Percentiles rank a stretch among this genome's conserved stretches.
These are phyloP conservation scores for Penicillium sp. DNA, from an alignment of 2,329 filamentous ascomycete genomes.

Conservation along the genomic window DNA sequence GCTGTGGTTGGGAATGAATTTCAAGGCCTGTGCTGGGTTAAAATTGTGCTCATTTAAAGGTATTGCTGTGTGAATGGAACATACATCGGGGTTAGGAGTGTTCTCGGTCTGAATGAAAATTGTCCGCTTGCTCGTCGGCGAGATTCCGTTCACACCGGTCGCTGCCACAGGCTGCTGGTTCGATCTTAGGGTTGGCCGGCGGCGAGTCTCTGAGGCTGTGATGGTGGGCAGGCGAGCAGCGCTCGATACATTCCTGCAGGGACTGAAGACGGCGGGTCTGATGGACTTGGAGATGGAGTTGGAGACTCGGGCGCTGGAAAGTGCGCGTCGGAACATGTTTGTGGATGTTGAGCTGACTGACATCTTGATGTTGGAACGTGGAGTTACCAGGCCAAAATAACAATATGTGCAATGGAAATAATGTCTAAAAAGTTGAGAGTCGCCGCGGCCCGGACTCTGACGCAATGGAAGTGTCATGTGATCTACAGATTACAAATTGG, in stretches of 20 bases:
- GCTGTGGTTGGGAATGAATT: constrained; percentile 88
- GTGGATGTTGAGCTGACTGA: constrained; percentile 34
- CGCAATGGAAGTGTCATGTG: constrained; percentile 34
- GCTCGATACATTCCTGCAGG: constrained; percentile 44
- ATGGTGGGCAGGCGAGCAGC: constrained; percentile 47
- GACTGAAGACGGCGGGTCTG: constrained; percentile 28
- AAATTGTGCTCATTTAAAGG: not conserved
- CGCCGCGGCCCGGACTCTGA: constrained; percentile 27
- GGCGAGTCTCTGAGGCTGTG: constrained; percentile 48
- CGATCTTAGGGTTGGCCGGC: constrained; percentile 47
- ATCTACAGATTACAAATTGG: constrained; percentile 32
- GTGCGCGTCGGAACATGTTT: constrained; percentile 31
- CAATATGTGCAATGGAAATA: not conserved
- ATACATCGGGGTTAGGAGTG: constrained; percentile 87
- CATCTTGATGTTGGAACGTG: constrained; percentile 21
- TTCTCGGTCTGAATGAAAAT: constrained; percentile 98
- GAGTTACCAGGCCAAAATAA: not conserved
- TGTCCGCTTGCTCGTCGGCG: constrained; percentile 57
- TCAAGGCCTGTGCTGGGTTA: constrained; percentile 59
- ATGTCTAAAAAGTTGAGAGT: constrained; percentile 12
- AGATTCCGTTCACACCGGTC: constrained; percentile 39
- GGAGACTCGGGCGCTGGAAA: constrained; percentile 25
- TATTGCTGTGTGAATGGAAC: constrained; percentile 17
- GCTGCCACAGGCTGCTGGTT: constrained; percentile 40
- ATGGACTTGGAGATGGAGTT: constrained; percentile 27